Base-by-base conservation (phyloP, 2,329 filamentous ascomycete species). In the Epicoccum sorghinum region DNA sequence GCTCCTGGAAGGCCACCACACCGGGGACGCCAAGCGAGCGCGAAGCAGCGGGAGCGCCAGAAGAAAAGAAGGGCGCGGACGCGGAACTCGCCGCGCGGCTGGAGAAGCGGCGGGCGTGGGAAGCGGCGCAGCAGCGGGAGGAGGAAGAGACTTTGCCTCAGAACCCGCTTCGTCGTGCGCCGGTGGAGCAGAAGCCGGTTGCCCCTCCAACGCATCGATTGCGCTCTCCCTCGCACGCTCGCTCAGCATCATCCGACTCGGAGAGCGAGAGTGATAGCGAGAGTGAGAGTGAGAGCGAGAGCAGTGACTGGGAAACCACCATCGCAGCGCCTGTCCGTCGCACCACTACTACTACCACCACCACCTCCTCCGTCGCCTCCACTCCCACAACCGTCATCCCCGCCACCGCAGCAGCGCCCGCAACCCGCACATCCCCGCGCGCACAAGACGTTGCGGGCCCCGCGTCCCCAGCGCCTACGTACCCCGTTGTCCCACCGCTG, bases 51-150 rank as follows among this genome's bases (percentile, higher is more conserved):
- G 47, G 57, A 1, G 23, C 58, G 14, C 59, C 45, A 8, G 24
- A 18, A n/a, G 4, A 3, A 18, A 47, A 23, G 47, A 50, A 5
- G 30, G 33, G 4, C 48, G 22, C 10, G 9, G 47, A 1, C 33
- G 51, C 7, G n/a, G 10, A 53, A 52, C 39, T 49, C 55, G 12
- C 42, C 48, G 42, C 59, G 45, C 8, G 51, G 22, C n/a, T 65
- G 9, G 41, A 35, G 8, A 45, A 30, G 30, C 41, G 23, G 14
- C 35, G 35, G 7, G 25, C 41, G 7, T 39, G 35, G 48, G 51
- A 54, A 4, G 62, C 56, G 2, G 61, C 18, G 18, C 18, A 18
- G 3, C 18, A 57, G 5, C 47, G 38, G 35, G 44, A 44, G 8
- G 45, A 24, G 8, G 27, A 39, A 7, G 23, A 37, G 10, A 24